Base-by-base conservation (phyloP, 2,329 filamentous ascomycete genomes). In the Aspergillus sp. region DNA sequence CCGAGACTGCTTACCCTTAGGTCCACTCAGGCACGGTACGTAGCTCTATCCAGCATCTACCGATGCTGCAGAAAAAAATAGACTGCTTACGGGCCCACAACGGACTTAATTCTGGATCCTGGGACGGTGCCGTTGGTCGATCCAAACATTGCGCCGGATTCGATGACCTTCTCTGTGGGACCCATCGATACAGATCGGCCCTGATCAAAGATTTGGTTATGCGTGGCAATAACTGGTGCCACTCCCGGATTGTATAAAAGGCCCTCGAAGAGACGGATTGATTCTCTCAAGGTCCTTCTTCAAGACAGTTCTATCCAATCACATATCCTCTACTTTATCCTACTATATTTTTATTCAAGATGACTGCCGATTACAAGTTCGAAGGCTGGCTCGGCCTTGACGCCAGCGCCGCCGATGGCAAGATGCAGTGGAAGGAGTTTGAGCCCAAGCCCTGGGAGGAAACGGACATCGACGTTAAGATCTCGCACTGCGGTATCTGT, bases 401-500 rank as follows among this genome's bases (percentile, higher is more conserved):
- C 70, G 66, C 76, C 37, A 71, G 73, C 59, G 72, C 81, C 15
- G 79, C 73, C 40, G 68, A 83, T 51, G 83, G 83, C 59, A 82
- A 82, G 55, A 81, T 85, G 77, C 75, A 74, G 33, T 84, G 82
- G 82, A 73, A 79, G 41, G 71, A 82, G 56, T 88, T 82, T 56
- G 77, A 85, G 71, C 85, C 85, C 41, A 89, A 89, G 77, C 73
- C 76, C 19, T 89, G 85, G 82, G 82, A 85, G 45, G 86, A 89
- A 68, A 82, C 79, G 22, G 85, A 89, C 60, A 73, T 89, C 55
- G 86, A 88, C 66, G 86, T 89, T 63, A 80, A 84, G 67, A 74
- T 88, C 62, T 81, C 82, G 0, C 83, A 87, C 74, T 88, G 84
- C 63, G 85, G 86, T 58, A 81, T 89, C 61, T 89, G 86, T 67